Evolutionary conservation across 2,329 filamentous ascomycete species (phyloP).

Genomic region (Colletotrichum sp.): DNA sequence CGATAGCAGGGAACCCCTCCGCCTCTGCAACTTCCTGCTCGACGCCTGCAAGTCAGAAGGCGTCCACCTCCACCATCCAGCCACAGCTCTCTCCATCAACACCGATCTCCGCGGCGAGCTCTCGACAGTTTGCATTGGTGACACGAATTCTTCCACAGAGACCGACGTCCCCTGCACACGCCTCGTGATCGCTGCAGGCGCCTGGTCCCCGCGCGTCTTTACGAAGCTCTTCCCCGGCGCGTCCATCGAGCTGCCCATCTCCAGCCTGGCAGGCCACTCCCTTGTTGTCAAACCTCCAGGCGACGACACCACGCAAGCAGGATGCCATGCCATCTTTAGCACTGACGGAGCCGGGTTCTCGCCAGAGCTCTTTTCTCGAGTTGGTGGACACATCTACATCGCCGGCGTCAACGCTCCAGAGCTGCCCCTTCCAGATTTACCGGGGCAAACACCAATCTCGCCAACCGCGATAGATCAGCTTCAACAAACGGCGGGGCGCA

Average conservation of each 20-base stretch:
- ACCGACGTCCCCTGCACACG: constrained; percentile 65
- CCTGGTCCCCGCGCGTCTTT: constrained; percentile 75
- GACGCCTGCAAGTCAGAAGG: constrained; percentile 61
- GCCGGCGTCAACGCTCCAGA: constrained; percentile 71
- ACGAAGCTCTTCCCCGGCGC: constrained; percentile 65
- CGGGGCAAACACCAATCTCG: constrained; percentile 52
- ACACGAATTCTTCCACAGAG: constrained; percentile 46
- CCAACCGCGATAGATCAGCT: constrained; percentile 52
- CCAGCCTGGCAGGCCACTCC: constrained; percentile 73
- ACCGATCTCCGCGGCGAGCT: constrained; percentile 56
- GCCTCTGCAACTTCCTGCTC: constrained; percentile 70
- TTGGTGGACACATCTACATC: constrained; percentile 73
- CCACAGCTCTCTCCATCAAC: constrained; percentile 56
- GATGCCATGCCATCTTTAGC: constrained; percentile 74
- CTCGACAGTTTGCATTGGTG: constrained; percentile 55
- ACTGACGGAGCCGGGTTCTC: constrained; percentile 63
- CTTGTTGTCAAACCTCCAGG: constrained; percentile 66
- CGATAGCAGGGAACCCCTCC: constrained; percentile 65
- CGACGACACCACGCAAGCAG: constrained; percentile 44
- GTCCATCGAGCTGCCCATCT: constrained; percentile 57
- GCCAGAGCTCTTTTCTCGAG: constrained; percentile 73
- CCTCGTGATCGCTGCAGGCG: constrained; percentile 71
- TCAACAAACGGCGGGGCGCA: constrained; percentile 48
- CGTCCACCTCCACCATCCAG: constrained; percentile 71
- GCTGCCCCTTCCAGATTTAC: constrained; percentile 63